Base-by-base conservation (phyloP, 345 rosid species). In the Brassica incana region DNA sequence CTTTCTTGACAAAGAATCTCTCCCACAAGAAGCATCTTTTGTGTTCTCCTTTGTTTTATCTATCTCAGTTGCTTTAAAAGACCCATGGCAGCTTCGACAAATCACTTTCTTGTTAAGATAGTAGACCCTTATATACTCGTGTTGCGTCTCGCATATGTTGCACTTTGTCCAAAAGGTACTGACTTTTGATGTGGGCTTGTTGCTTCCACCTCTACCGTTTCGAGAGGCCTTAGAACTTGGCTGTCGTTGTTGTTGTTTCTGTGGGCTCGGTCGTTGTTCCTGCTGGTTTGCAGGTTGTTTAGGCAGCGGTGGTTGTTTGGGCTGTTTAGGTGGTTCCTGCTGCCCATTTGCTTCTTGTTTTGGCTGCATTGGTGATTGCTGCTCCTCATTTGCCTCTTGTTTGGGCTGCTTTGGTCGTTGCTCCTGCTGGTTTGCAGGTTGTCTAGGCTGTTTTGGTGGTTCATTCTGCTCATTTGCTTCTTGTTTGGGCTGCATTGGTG, bases 101-200 rank as follows among this genome's bases (percentile, higher is more conserved):
- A 82, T 82, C 76, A 95, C 89, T 4, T 82, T 87, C 67, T 87
- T 90, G 84, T 93, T 88, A 25, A 93, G 85, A 76, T 86, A 95
- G 3, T 1, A 74, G 33, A 86, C 67, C 84, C 94, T 89, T 80
- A 91, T 85, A 84, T 89, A 92, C 67, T 89, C 94, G 38, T 85
- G 88, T 61, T 87, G 87, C 2, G 58, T 52, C 58, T n/a, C 58
- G 58, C 98, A 95, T 65, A 78, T 81, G 74, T 83, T 84, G 84
- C 99, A 92, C 67, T 87, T 73, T 59, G 98, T 95, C 96, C 93
- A 92, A 76, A 95, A 92, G 56, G 92, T 92, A 71, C 43, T 69
- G 36, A 86, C 78, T 73, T 79, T 83, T 0, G 80, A 4, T 5
- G 71, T 79, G 8, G 69, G 83, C 65, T 72, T 52, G 58, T 52